These are phyloP conservation scores for Erysimum cheiranthoides DNA, from an alignment of 345 rosid species.

Conservation along the genomic window DNA sequence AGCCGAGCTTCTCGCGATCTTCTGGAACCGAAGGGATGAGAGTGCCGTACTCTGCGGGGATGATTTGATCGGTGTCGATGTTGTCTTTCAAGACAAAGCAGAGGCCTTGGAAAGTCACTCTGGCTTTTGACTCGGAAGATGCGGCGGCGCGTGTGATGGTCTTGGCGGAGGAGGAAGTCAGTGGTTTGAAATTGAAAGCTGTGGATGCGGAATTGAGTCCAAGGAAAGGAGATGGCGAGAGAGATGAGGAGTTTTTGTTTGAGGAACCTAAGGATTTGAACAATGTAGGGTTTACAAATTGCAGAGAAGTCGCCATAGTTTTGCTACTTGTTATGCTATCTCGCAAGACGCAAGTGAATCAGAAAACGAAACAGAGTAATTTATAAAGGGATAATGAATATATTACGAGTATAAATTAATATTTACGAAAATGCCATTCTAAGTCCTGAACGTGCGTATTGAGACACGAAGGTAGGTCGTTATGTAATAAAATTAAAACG, in stretches of 20 bases:
- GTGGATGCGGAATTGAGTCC: conserved; percentile 21
- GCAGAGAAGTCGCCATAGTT: conserved; percentile 43
- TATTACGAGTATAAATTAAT: background rate
- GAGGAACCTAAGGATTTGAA: conserved; percentile 30
- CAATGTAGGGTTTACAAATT: conserved; percentile 28
- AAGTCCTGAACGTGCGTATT: conserved; percentile 18
- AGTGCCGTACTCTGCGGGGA: conserved; percentile 83
- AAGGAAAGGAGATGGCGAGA: background rate
- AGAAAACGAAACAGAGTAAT: background rate
- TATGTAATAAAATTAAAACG: background rate
- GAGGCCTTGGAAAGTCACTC: conserved; percentile 65
- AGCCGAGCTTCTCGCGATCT: conserved; percentile 80
- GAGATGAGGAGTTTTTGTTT: conserved; percentile 7
- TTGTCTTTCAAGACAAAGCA: conserved; percentile 85
- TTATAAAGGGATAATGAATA: background rate
- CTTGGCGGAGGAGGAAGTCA: conserved; percentile 17
- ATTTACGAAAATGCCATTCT: background rate
- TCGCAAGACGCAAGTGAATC: background rate
- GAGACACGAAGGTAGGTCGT: conserved; percentile 22
- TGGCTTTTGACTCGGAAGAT: conserved; percentile 14
- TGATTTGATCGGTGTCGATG: conserved; percentile 90
- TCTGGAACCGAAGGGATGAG: conserved; percentile 74
- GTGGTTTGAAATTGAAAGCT: conserved; percentile 6
- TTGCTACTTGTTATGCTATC: too few relatives aligned
- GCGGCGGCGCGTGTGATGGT: conserved; percentile 27